These are phyloP conservation scores for Scedosporium boydii DNA, from an alignment of 2,329 filamentous ascomycete genomes.

Conservation along the genomic window DNA sequence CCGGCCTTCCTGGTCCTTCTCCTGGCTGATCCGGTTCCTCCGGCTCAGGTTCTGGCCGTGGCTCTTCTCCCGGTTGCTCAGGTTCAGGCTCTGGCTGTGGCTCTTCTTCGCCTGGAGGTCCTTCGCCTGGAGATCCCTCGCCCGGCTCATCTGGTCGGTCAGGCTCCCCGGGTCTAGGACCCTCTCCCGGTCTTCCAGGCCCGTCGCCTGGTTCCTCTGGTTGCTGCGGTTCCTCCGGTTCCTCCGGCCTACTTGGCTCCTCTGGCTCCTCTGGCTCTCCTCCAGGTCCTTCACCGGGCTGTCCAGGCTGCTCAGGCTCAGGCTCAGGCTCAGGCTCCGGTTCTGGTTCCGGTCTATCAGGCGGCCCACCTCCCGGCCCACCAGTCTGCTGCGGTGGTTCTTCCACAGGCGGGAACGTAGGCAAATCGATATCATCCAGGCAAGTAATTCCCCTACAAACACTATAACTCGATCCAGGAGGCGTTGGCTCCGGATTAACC, in stretches of 20 bases:
- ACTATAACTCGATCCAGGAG: conserved; percentile 1
- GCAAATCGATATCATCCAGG: not conserved
- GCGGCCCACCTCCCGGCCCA: not conserved
- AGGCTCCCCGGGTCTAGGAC: not conserved
- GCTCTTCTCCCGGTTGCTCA: not conserved
- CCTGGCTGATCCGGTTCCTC: not conserved
- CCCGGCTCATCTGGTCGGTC: not conserved
- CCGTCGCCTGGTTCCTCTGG: not conserved
- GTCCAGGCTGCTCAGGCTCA: not conserved
- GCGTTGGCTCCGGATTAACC: not conserved
- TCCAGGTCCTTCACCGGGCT: not conserved
- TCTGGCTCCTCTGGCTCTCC: not conserved
- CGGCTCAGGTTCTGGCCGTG: not conserved
- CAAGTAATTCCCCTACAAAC: conserved; percentile 1
- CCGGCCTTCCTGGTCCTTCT: not conserved
- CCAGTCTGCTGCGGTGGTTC: not conserved
- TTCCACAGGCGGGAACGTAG: not conserved
- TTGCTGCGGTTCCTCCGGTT: not conserved
- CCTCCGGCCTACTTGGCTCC: not conserved
- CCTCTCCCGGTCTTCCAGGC: not conserved
- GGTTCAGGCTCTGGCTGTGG: not conserved
- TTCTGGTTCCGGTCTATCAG: not conserved
- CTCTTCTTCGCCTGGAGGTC: not conserved
- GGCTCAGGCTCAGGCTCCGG: not conserved
- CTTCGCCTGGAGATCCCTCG: not conserved